Evolutionary conservation across 306 rosid species (phyloP).

Genomic region (Medicago arabica): DNA sequence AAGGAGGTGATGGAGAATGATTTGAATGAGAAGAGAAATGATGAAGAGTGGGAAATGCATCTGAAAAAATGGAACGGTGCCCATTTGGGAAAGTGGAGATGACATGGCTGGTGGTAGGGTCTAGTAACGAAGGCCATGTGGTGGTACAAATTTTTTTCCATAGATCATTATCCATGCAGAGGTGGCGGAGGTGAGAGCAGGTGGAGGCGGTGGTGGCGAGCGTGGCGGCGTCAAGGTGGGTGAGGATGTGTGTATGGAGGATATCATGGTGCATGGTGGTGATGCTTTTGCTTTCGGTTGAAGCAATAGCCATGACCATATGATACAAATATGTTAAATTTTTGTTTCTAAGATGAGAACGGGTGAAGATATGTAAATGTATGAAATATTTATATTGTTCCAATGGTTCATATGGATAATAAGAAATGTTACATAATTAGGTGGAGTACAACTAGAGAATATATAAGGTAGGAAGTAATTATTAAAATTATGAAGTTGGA

Average conservation of each 20-base stretch:
- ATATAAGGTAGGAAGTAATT: background rate
- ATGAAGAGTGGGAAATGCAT: conserved; percentile 68
- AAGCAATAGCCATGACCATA: background rate
- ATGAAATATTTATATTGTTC: background rate
- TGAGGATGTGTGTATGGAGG: conserved; percentile 69
- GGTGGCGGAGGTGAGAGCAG: conserved; percentile 59
- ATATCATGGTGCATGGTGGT: conserved; percentile 65
- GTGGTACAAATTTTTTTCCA: conserved; percentile 64
- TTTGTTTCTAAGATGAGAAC: background rate
- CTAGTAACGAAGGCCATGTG: conserved; percentile 69
- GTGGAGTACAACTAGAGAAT: background rate
- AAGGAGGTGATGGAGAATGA: conserved; percentile 15
- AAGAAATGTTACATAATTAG: background rate
- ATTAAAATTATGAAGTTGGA: background rate
- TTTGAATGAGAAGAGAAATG: background rate
- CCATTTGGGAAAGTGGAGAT: conserved; percentile 63
- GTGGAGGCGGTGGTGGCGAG: conserved; percentile 58
- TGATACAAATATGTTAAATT: background rate
- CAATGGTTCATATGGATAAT: too few species aligned
- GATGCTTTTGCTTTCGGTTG: conserved; percentile 30
- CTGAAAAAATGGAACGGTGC: conserved; percentile 77
- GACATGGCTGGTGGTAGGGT: conserved; percentile 40
- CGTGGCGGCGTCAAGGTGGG: conserved; percentile 72
- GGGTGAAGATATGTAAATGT: background rate
- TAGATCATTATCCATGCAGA: conserved; percentile 60